These are phyloP conservation scores for Pilasporangium apinafurcum DNA, from an alignment of 352 stramenopile species.

Conservation along the genomic window DNA sequence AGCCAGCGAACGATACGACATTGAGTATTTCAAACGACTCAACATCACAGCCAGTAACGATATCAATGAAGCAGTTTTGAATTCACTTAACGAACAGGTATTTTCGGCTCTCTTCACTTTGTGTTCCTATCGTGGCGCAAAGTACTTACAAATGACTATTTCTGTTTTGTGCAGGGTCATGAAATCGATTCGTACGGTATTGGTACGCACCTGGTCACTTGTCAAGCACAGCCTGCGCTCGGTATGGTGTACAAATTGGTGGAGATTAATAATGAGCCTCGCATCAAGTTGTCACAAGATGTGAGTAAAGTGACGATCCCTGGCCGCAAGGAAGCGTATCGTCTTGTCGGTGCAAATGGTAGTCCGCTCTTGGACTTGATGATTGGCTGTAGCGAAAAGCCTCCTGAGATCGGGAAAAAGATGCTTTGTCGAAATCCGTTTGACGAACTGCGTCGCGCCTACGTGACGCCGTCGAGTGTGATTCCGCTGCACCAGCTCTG, in stretches of 20 bases:
- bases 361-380: constrained; percentile 89
- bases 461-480: constrained; percentile 89
- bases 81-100: constrained; percentile 92
- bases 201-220: constrained; percentile 96
- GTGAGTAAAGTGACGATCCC: constrained; percentile 94
- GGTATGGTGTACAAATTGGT: constrained; percentile 99
- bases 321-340: constrained; percentile 87
- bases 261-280: constrained; percentile 92
- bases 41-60: constrained; percentile 98
- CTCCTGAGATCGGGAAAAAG: constrained; percentile 78
- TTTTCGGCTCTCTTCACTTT: constrained; percentile 11
- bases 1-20: constrained; percentile 40
- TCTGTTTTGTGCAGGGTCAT: constrained; percentile 65
- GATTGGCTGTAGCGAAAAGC: constrained; percentile 77
- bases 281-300: constrained; percentile 98
- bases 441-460: constrained; percentile 91
- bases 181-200: constrained; percentile 96
- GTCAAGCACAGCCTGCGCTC: constrained; percentile 96
- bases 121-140: too few relatives aligned
- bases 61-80: constrained; percentile 97
- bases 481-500: constrained; percentile 87
- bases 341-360: constrained; percentile 85
- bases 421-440: constrained; percentile 96
- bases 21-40: constrained; percentile 76
- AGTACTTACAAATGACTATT: too few relatives aligned